Evolutionary conservation across 2,329 filamentous ascomycete genomes (phyloP).

Genomic region (Ascomycota sp.): DNA sequence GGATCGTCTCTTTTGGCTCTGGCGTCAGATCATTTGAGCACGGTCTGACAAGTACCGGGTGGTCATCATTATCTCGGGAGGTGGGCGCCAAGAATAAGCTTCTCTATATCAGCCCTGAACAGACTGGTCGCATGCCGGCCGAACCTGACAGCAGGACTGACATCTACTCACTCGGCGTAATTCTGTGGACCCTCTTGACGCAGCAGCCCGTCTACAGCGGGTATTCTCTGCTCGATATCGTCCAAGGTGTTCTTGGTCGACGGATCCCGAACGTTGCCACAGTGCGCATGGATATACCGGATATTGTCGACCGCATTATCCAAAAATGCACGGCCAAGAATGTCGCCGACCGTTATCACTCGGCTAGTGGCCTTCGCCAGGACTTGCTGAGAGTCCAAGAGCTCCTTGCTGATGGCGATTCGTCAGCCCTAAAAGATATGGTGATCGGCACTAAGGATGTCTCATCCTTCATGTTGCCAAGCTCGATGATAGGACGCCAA

Average conservation of each 20-base stretch:
- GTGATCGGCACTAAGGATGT: constrained; percentile 67
- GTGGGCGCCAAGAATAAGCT: constrained; percentile 75
- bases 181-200: constrained; percentile 74
- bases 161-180: constrained; percentile 75
- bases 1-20: constrained; percentile 68
- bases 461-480: constrained; percentile 73
- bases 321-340: constrained; percentile 85
- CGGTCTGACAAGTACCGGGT: constrained; percentile 66
- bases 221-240: constrained; percentile 65
- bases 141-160: constrained; percentile 85
- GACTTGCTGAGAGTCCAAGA: constrained; percentile 59
- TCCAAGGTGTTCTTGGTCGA: constrained; percentile 69
- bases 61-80: constrained; percentile 67
- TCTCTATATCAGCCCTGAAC: constrained; percentile 81
- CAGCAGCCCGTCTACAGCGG: constrained; percentile 66
- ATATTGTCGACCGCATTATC: constrained; percentile 63
- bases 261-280: constrained; percentile 58
- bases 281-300: constrained; percentile 64
- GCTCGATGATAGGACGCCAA: constrained; percentile 59
- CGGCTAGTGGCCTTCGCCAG: constrained; percentile 64
- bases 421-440: constrained; percentile 49
- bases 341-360: constrained; percentile 75
- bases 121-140: constrained; percentile 79
- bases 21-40: constrained; percentile 80
- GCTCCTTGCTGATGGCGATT: constrained; percentile 56